These are phyloP conservation scores for Immersiella caudata DNA, from an alignment of 495 filamentous ascomycete species.

Conservation along the genomic window DNA sequence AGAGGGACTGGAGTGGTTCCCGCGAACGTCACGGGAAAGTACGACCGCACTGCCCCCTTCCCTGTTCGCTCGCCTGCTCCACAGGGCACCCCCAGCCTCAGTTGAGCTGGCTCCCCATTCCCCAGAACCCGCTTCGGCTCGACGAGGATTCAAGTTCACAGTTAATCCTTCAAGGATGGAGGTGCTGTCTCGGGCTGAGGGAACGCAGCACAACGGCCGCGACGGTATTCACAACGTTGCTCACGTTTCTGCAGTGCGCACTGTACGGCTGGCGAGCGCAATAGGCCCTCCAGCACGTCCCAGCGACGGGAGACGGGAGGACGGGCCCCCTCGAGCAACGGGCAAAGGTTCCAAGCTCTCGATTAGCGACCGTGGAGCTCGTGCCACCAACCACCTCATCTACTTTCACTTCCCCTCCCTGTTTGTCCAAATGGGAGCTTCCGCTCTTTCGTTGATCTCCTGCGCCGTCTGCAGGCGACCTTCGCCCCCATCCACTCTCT, in stretches of 20 bases:
- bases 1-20: background rate
- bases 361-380: background rate
- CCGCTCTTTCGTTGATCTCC: background rate
- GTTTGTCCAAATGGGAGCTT: background rate
- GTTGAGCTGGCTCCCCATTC: conserved; percentile 6
- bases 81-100: conserved; percentile 17
- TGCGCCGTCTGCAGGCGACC: conserved; percentile 7
- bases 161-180: background rate
- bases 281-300: background rate
- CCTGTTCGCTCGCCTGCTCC: background rate
- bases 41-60: conserved; percentile 15
- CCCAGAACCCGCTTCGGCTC: background rate
- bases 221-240: background rate
- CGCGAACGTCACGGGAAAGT: conserved; percentile 1
- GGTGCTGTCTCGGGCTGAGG: background rate
- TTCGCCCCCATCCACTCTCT: background rate
- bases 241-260: background rate
- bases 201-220: background rate
- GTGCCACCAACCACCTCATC: conserved; percentile 6
- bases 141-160: background rate
- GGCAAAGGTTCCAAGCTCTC: background rate
- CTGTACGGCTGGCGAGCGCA: background rate
- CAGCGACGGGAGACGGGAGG: background rate
- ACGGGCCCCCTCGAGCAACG: background rate
- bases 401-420: background rate